Evolutionary conservation across 2,329 filamentous ascomycete species (phyloP), one percentile per base, ranked within the genome.

Genomic region (Elsinoe batatas): DNA sequence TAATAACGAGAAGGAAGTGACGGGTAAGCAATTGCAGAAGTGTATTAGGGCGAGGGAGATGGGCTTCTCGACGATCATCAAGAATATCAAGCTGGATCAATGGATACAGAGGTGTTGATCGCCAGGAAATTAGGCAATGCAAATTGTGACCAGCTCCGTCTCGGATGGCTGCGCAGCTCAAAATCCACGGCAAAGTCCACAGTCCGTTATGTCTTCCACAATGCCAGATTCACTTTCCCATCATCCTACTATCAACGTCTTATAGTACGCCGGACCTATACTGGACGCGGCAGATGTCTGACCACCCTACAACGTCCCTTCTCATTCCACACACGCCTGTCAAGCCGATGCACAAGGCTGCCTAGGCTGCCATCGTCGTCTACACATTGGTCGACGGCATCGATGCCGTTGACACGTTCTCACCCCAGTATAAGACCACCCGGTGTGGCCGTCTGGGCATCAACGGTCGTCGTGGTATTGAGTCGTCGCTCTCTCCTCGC

Each of bases 41-140:
- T 73, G 59, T 59, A 84, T 80, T 64, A 67, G 69, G 12, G 74
- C 74, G 13, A 59, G 64, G 2, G 75, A 71, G 1, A 72, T 74
- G 0, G 64, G 70, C 1, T 85, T 85, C 62, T 84, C 80, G 56
- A 85, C 78, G 3, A 73, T 84, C 18, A 72, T 85, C 59, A 85
- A 85, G 73, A 81, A 78, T 61, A 79, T 83, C 76, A 67, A 79
- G 51, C 67, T 85, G 47, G 77, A 83, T 61, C 47, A 51, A 33
- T 51, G 47, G 47, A 38, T 51, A n/a, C 47, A 51, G 47, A 37
- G 18, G 17, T 32, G 26, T 10, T 51, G 18, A 51, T 33, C 17
- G 22, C 12, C 11, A 3, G 43, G n/a, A 3, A 26, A 15, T 3
- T 15, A 22, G 13, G 12, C 10, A 18, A 44, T 26, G 17, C 13